Conservation (phyloP, 352 stramenopile genomes). For the Globisporangium paroecandrum region DNA sequence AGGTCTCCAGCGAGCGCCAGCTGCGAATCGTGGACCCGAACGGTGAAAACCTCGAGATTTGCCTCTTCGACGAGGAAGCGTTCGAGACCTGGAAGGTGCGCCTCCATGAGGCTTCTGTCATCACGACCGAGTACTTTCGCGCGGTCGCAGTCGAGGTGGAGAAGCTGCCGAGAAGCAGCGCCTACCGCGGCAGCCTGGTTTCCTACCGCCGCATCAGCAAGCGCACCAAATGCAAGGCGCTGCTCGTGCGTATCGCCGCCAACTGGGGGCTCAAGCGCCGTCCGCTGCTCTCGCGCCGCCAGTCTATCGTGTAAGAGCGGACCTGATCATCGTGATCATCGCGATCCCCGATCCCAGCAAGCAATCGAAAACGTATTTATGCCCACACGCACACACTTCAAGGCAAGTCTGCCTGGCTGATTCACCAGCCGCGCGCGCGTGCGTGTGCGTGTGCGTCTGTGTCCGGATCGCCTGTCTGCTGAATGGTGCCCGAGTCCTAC, state of each 20-base stretch:
- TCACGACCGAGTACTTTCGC: conserved; percentile 68
- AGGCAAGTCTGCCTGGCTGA: neutral
- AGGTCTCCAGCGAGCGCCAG: conserved; percentile 59
- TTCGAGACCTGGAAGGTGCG: conserved; percentile 51
- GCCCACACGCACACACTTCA: neutral
- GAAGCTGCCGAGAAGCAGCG: conserved; percentile 52
- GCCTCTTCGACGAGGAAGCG: conserved; percentile 47
- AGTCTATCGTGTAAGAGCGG: conserved; percentile 5
- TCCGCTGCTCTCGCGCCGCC: conserved; percentile 13
- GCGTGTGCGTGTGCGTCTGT: neutral
- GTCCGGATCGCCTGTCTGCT: neutral
- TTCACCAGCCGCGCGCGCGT: neutral
- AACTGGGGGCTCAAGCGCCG: conserved; percentile 35
- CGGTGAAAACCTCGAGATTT: conserved; percentile 73
- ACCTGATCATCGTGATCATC: neutral
- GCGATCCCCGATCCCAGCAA: neutral
- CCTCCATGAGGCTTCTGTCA: conserved; percentile 53
- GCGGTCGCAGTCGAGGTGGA: conserved; percentile 50
- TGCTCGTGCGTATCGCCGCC: conserved; percentile 35
- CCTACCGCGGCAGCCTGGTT: conserved; percentile 69
- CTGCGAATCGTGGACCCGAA: conserved; percentile 72
- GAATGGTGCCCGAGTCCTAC: neutral
- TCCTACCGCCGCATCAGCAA: conserved; percentile 53
- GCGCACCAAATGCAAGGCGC: conserved; percentile 42
- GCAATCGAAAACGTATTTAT: conserved; percentile 2